Conservation (phyloP, 208 protist genomes). For the Trypanosoma avium region DNA sequence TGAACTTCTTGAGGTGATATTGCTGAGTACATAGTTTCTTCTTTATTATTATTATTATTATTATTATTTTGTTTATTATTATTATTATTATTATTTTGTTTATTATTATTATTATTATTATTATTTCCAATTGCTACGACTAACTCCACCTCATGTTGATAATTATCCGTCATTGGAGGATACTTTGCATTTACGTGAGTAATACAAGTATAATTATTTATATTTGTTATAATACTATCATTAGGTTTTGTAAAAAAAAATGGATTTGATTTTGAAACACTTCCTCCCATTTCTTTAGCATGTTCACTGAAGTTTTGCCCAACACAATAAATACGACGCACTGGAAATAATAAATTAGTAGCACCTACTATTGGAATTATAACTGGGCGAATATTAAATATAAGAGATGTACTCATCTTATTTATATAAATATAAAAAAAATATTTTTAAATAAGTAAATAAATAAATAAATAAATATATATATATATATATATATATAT, state of each 20-base stretch:
- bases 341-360: constrained; percentile 44
- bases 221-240: constrained; percentile 42
- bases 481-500: not conserved
- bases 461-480: not conserved
- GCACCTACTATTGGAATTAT: constrained; percentile 54
- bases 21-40: constrained; percentile 29
- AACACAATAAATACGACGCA: constrained; percentile 74
- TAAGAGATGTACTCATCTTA: constrained; percentile 14
- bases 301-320: constrained; percentile 79
- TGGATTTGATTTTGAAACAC: constrained; percentile 42
- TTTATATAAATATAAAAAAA: constrained; percentile 10
- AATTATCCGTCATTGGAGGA: constrained; percentile 61
- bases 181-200: constrained; percentile 40
- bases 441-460: too few relatives aligned
- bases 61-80: not conserved
- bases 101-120: not conserved
- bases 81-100: not conserved
- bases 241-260: constrained; percentile 86
- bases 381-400: constrained; percentile 22
- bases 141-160: constrained; percentile 87
- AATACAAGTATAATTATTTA: constrained; percentile 13
- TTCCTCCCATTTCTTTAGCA: constrained; percentile 71
- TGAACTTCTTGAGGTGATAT: constrained; percentile 44
- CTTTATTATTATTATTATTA: not conserved
- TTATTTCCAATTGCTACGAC: constrained; percentile 63